Percentiles rank a stretch among this genome's conserved stretches.
phyloP scores from a whole-genome alignment of 78 protist genomes.

The Chrysochromulina parva region DNA sequence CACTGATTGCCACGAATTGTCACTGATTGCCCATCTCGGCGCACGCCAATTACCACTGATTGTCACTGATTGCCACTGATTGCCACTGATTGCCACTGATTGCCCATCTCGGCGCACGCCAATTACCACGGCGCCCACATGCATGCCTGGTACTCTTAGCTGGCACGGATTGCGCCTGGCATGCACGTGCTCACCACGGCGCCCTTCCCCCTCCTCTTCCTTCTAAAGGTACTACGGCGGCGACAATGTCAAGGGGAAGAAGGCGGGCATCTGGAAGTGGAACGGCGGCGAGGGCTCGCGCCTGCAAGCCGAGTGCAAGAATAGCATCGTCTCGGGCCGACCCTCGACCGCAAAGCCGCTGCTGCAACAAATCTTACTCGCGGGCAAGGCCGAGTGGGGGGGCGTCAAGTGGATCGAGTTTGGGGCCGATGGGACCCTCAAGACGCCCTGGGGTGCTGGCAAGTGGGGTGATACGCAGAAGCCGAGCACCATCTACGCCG shows the following conservation, averaged over 20 bases:
- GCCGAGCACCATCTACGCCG: not conserved
- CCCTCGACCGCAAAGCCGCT: not conserved
- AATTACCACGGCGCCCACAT: too few relatives aligned
- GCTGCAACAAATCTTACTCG: not conserved
- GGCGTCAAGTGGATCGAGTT: not conserved
- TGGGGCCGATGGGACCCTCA: not conserved
- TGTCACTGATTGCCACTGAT: too few relatives aligned
- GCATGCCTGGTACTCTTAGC: too few relatives aligned
- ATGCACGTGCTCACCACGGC: too few relatives aligned
- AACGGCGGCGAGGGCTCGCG: slow-evolving; percentile 20
- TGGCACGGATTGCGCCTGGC: too few relatives aligned
- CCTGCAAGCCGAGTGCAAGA: not conserved
- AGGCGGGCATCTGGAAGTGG: slow-evolving; percentile 1
- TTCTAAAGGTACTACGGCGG: not conserved
- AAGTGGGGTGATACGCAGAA: not conserved
- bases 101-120: too few relatives aligned
- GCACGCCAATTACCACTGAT: too few relatives aligned
- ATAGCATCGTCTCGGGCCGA: not conserved
- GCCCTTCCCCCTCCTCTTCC: too few relatives aligned
- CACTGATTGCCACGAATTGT: not conserved
- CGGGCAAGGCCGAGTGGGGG: not conserved
- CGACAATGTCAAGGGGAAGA: not conserved
- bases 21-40: too few relatives aligned
- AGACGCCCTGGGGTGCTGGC: not conserved
- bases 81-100: too few relatives aligned